These are phyloP conservation scores for Przewalskia tangutica DNA, from an alignment of 257 asterid genomes.

Conservation along the genomic window DNA sequence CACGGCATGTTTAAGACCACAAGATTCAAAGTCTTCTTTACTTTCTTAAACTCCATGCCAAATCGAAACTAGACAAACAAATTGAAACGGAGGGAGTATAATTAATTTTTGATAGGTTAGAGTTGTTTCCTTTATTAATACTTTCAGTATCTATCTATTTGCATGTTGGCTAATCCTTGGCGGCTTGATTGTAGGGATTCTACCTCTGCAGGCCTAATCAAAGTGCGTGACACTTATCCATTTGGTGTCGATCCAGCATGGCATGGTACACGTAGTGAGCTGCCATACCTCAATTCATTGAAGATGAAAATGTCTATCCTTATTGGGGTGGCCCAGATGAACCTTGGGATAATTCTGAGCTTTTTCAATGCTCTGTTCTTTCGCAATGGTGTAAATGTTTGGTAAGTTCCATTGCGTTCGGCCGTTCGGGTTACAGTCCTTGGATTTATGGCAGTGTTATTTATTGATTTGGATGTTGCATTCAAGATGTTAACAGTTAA, in stretches of 20 bases:
- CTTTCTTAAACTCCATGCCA: no score
- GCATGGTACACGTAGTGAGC: constrained; percentile 94
- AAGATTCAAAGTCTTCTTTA: no score
- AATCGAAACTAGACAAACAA: no score
- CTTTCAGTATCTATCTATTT: background rate
- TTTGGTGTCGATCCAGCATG: constrained; percentile 97
- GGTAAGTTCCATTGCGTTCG: constrained; percentile 38
- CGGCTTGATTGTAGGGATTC: constrained; percentile 55
- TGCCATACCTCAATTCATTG: constrained; percentile 86
- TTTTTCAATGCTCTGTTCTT: constrained; percentile 74
- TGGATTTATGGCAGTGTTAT: background rate
- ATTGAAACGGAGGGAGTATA: background rate
- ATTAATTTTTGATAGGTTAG: background rate
- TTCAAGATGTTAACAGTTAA: background rate
- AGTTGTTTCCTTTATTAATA: background rate
- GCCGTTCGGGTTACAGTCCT: background rate
- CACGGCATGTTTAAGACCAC: no score
- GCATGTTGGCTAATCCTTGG: constrained; percentile 8
- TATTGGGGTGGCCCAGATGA: constrained; percentile 96
- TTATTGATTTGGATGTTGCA: background rate
- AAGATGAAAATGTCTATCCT: constrained; percentile 99
- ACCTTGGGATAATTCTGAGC: constrained; percentile 91
- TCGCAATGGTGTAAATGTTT: constrained; percentile 58
- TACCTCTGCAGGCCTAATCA: constrained; percentile 76
- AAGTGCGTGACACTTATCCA: constrained; percentile 75